Base-by-base conservation (phyloP, 129 eudicot genomes). In the Flaveria bidentis region DNA sequence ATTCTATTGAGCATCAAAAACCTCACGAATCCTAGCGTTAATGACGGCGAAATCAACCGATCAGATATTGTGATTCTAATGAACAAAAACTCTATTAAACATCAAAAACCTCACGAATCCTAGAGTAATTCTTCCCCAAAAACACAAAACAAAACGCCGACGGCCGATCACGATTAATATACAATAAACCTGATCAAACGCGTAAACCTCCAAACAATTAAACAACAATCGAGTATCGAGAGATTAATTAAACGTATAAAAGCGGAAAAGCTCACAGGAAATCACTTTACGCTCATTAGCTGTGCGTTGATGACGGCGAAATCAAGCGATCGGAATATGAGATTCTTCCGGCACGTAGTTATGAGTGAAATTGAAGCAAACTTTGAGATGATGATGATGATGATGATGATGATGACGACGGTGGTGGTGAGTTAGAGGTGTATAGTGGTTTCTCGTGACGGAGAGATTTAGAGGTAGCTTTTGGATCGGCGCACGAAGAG, bases 361-460 rank as follows among this genome's bases (percentile, higher is more conserved):
- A 20, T 39, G 46, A 75, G 70, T 45, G 78, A 64, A 67, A 65
- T 66, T 23, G 52, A 57, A 75, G 75, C 60, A 62, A 65, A 62
- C 15, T 80, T 52, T 69, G 75, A 22, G 11, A 45, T 56, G 81
- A 50, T 10, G 76, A 63, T 6, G 75, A 45, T n/a, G 77, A 67
- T 5, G 80, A 1, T 2, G 49, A 2, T 4, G 25, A 60, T 6
- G 76, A 63, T 3, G 75, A 26, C 12, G 78, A 58, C 3, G 72
- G 6, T 20, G 76, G 10, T 18, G 50, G 56, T 2, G 72, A 76
- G 74, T 64, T 76, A 71, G 73, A 68, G 56, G 57, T 68, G 33
- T 57, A 63, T 30, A 66, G 62, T 36, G 63, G 53, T 73, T 67
- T 74, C 75, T 73, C 85, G 90, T 77, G 90, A 83, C 51, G 53